Conservation (phyloP, 2,329 filamentous ascomycete species). For the Pseudogymnoascus sp. region DNA sequence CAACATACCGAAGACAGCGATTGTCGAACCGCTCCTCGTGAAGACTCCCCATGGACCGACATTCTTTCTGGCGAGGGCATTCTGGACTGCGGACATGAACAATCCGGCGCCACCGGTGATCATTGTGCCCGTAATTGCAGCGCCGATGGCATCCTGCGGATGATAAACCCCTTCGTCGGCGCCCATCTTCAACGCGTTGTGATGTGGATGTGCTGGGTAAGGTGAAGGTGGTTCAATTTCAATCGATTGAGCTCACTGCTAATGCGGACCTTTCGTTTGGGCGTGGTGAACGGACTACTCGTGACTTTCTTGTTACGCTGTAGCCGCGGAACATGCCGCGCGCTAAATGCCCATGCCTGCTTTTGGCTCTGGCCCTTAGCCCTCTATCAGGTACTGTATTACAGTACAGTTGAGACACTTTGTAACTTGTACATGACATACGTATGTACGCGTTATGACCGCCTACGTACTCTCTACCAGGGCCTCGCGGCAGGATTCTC, state of each 20-base stretch:
- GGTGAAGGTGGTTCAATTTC: neutral
- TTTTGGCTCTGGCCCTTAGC: neutral
- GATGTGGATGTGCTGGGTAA: conserved; percentile 1
- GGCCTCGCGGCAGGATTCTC: neutral
- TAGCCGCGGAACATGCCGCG: conserved; percentile 8
- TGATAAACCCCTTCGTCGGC: conserved; percentile 51
- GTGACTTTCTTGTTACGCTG: neutral
- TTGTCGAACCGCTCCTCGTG: conserved; percentile 67
- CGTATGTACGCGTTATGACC: neutral
- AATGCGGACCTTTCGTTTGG: neutral
- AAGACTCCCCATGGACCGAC: conserved; percentile 74
- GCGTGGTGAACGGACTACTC: neutral
- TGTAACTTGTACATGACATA: neutral
- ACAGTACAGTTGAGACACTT: neutral
- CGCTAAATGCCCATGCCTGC: neutral
- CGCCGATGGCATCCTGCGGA: conserved; percentile 65
- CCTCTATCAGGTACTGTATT: neutral
- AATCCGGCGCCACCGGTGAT: conserved; percentile 62
- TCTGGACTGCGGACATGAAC: conserved; percentile 72
- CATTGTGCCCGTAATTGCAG: conserved; percentile 55
- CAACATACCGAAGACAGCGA: conserved; percentile 55
- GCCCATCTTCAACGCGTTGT: conserved; percentile 34
- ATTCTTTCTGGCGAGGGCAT: conserved; percentile 76
- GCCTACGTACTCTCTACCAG: neutral
- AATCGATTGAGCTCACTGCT: conserved; percentile 6